Percentiles rank a stretch among this genome's conserved stretches.
These are phyloP conservation scores for Schwanniomyces pseudopolymorphus DNA, from an alignment of 805 yeast genomes.

Conservation along the genomic window DNA sequence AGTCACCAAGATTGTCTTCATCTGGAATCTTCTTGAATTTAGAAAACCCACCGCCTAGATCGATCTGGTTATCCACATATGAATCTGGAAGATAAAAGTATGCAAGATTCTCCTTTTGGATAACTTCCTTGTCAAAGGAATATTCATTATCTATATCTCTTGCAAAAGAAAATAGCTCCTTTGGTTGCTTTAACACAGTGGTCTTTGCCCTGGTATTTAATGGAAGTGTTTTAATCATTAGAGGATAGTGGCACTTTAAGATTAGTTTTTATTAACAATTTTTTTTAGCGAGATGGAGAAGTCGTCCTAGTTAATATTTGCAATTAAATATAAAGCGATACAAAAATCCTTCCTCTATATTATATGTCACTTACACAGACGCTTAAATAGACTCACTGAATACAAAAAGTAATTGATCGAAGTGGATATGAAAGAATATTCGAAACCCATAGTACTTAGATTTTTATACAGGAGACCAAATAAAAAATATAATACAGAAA, in stretches of 20 bases:
- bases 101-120: conserved; percentile 53
- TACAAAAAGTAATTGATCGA: too few species aligned
- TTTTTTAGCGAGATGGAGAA: neutral
- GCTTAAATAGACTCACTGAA: too few species aligned
- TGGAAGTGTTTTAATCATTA: conserved; percentile 37
- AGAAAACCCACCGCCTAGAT: conserved; percentile 63
- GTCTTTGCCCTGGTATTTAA: conserved; percentile 53
- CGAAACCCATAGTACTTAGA: too few species aligned
- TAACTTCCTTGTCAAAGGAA: conserved; percentile 35
- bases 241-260: neutral
- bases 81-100: conserved; percentile 83
- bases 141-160: conserved; percentile 53
- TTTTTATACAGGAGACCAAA: too few species aligned
- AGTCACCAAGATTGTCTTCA: conserved; percentile 50
- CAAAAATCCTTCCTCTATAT: neutral
- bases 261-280: neutral
- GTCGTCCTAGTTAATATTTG: neutral
- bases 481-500: too few species aligned
- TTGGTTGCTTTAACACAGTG: conserved; percentile 80
- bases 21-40: conserved; percentile 59
- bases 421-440: too few species aligned
- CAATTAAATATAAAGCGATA: neutral
- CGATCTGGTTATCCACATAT: conserved; percentile 56
- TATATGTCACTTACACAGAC: neutral
- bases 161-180: conserved; percentile 70